phyloP scores from a whole-genome alignment of 1,284 basidiomycete genomes.

The Coniferiporia sulphurascens region DNA sequence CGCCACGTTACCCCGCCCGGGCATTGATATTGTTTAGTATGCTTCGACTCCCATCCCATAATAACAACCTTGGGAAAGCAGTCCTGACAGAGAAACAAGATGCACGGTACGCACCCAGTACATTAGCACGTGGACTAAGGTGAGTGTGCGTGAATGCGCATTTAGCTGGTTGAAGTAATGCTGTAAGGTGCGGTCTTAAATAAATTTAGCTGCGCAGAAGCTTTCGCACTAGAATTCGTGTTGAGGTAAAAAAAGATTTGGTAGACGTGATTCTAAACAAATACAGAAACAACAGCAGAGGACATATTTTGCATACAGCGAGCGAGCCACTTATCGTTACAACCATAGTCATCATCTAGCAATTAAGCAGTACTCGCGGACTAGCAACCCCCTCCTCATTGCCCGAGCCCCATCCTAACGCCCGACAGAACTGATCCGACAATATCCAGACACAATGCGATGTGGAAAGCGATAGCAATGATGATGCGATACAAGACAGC shows the following conservation, averaged over 20 bases:
- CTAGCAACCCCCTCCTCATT: background rate
- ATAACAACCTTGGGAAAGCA: no score
- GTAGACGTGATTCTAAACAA: constrained; percentile 7
- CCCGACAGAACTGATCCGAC: background rate
- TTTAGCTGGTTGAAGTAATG: no score
- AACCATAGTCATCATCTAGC: background rate
- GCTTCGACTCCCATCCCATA: no score
- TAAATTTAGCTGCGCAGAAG: background rate
- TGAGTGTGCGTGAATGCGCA: no score
- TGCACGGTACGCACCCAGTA: no score
- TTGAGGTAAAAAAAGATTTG: background rate
- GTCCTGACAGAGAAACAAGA: no score
- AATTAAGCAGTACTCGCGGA: background rate
- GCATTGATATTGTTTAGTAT: no score
- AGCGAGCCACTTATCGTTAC: constrained; percentile 8
- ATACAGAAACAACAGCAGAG: constrained; percentile 12
- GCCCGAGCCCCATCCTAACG: background rate
- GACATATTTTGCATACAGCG: constrained; percentile 12
- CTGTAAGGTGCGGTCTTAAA: no score
- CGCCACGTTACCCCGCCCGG: no score
- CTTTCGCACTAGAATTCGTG: background rate
- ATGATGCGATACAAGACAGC: background rate
- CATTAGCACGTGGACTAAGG: no score
- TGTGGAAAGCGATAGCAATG: background rate
- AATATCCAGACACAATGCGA: background rate